phyloP scores from a whole-genome alignment of 768 basidiomycete species.

The Mycena rosella region DNA sequence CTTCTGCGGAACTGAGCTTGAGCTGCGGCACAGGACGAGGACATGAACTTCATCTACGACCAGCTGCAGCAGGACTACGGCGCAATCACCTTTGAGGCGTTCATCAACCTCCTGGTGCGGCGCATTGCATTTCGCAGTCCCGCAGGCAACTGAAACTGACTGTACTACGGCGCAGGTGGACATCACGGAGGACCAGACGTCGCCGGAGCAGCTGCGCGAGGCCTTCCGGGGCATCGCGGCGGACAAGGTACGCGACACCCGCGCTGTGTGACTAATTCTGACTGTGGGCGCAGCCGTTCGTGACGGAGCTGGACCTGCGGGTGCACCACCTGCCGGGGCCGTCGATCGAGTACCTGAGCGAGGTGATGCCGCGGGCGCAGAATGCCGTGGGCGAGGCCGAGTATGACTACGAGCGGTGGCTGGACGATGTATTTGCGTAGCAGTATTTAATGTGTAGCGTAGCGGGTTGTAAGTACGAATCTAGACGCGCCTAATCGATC shows the following conservation, averaged over 20 bases:
- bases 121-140: conserved; percentile 7
- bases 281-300: conserved; percentile 73
- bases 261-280: conserved; percentile 17
- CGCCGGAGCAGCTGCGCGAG: conserved; percentile 91
- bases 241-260: conserved; percentile 75
- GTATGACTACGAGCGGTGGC: conserved; percentile 87
- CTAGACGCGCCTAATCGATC: conserved; percentile 27
- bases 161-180: conserved; percentile 82
- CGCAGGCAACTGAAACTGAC: not conserved
- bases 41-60: conserved; percentile 86
- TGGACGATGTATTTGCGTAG: conserved; percentile 82
- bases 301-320: conserved; percentile 93
- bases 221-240: conserved; percentile 93
- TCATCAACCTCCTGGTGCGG: conserved; percentile 90
- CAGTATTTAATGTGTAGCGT: conserved; percentile 34
- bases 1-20: not conserved
- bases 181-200: conserved; percentile 95
- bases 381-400: conserved; percentile 72
- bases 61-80: conserved; percentile 87
- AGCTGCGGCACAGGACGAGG: conserved; percentile 72
- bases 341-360: conserved; percentile 84
- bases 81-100: conserved; percentile 92
- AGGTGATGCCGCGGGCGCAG: conserved; percentile 76
- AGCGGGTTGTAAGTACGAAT: not conserved
- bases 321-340: conserved; percentile 82